Evolutionary conservation across 139 green algal genomes (phyloP).

Genomic region (Haematococcus lacustris): DNA sequence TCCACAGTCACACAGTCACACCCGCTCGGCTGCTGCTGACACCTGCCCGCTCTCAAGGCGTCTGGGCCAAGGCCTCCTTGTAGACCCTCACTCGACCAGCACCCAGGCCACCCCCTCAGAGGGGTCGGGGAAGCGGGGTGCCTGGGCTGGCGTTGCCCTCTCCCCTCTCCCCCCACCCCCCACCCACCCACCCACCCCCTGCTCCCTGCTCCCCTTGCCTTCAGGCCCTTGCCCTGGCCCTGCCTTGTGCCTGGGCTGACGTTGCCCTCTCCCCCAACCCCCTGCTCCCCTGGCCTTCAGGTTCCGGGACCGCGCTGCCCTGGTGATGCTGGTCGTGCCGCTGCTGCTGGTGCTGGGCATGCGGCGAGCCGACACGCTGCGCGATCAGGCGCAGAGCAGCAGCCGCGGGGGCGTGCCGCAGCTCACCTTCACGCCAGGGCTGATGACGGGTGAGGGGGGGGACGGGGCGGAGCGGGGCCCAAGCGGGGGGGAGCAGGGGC

Average conservation of each 20-base stretch:
- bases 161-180: neutral
- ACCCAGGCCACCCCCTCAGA: neutral
- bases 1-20: no score
- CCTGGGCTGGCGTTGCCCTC: neutral
- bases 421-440: constrained; percentile 53
- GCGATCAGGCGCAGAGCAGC: neutral
- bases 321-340: constrained; percentile 40
- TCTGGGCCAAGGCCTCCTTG: neutral
- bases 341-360: constrained; percentile 39
- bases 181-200: neutral
- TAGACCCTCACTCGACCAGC: neutral
- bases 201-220: no score
- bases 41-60: neutral
- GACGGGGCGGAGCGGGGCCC: no score
- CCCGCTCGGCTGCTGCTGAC: neutral
- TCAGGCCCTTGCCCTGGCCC: no score
- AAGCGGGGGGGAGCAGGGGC: no score
- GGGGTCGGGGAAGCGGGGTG: neutral
- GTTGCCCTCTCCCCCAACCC: neutral
- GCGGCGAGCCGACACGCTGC: neutral
- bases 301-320: constrained; percentile 65
- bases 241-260: neutral
- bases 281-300: neutral
- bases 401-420: constrained; percentile 4
- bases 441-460: constrained; percentile 56